phyloP scores from a whole-genome alignment of 768 basidiomycete species.

The Kondoa subrosea region DNA sequence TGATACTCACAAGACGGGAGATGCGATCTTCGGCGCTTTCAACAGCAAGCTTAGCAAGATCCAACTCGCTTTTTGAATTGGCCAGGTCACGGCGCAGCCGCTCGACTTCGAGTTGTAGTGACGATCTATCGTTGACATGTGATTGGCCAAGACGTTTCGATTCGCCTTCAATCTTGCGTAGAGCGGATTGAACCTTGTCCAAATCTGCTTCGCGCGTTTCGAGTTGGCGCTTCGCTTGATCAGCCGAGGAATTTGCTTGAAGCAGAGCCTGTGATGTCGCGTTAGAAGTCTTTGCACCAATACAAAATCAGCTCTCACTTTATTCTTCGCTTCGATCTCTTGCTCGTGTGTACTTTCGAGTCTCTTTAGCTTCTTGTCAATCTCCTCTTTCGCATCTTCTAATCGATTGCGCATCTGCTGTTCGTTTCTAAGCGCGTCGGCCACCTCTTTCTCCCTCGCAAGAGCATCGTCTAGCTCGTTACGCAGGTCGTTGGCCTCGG shows the following conservation, averaged over 20 bases:
- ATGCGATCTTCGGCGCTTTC: constrained; percentile 46
- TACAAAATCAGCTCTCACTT: background rate
- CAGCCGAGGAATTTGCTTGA: background rate
- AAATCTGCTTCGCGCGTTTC: constrained; percentile 41
- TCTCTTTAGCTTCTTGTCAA: background rate
- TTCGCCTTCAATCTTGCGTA: constrained; percentile 58
- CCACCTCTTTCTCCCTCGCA: constrained; percentile 38
- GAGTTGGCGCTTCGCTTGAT: constrained; percentile 20
- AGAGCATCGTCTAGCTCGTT: constrained; percentile 48
- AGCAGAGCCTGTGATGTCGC: background rate
- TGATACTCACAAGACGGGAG: constrained; percentile 40
- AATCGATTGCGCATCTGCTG: constrained; percentile 37
- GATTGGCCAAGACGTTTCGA: constrained; percentile 65
- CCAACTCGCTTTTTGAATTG: constrained; percentile 59
- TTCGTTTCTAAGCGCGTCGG: constrained; percentile 50
- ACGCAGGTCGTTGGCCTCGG: constrained; percentile 51
- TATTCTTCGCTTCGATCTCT: background rate
- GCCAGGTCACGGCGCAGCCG: constrained; percentile 67
- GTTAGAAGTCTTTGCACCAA: background rate
- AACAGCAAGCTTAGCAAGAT: constrained; percentile 52
- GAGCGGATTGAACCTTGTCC: constrained; percentile 49
- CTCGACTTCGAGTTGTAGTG: constrained; percentile 76
- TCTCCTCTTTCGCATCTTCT: constrained; percentile 21
- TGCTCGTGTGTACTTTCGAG: background rate
- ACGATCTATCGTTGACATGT: constrained; percentile 64